Evolutionary conservation across 768 basidiomycete genomes (phyloP), one percentile per base, ranked within the genome.

Genomic region (Galerina sulciceps): DNA sequence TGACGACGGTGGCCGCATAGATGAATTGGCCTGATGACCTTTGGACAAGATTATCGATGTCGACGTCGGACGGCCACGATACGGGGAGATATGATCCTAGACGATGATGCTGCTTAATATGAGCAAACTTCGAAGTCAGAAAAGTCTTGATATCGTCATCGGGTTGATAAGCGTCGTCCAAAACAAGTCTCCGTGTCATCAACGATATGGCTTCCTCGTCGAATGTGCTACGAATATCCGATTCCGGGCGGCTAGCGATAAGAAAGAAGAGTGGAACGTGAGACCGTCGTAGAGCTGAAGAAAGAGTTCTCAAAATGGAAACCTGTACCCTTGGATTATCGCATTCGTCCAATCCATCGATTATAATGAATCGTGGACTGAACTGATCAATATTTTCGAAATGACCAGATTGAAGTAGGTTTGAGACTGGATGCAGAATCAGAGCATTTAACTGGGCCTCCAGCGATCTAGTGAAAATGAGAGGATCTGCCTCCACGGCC

Each of bases 1-100:
- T 60, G 8, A 55, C n/a, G 15, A 55, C 58, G 1, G 52, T 41
- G 13, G 57, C 1, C 71, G 67, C 59, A 73, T 77, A 58, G 17
- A 58, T 45, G 14, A 57, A 57, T 43, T 76, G 73, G 2, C 65
- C 48, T 2, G 9, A 77, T 60, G 0, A 73, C 63, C 40, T 71
- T 44, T 18, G 65, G 53, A 22, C 59, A 6, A 55, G 60, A 70
- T 2, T 71, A 71, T 3, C 51, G 44, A n/a, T 58, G 36, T 44
- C 66, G 15, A 50, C 41, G 5, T 22, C 11, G 1, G 41, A 10
- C 4, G 48, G 48, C 48, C 48, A 49, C 8, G 26, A 31, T 31
- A n/a, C 34, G 34, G 15, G 34, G 13, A 18, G 35, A 36, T 18
- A 49, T 49, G 2, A 36, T 37, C 35, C 18, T 17, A 2, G 35